Conservation (phyloP, 305 asterid species). For the Fraxinus dipetala region DNA sequence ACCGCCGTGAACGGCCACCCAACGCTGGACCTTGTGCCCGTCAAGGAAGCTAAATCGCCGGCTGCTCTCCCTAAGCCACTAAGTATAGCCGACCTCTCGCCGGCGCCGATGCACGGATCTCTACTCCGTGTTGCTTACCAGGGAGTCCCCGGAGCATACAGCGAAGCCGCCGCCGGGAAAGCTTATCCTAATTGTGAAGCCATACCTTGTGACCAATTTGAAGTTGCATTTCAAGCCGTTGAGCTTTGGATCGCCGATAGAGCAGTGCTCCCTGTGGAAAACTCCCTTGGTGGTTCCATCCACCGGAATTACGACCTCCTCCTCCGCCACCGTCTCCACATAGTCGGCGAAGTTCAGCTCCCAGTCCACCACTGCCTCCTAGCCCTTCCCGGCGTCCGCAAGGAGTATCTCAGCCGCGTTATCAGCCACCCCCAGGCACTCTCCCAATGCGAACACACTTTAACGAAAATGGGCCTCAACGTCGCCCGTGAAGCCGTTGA, state of each 20-base stretch:
- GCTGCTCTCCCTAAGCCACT: constrained; percentile 35
- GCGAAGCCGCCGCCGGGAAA: constrained; percentile 55
- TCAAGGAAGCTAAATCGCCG: constrained; percentile 25
- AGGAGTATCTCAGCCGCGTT: constrained; percentile 38
- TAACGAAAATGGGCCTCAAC: constrained; percentile 39
- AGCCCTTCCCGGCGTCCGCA: constrained; percentile 49
- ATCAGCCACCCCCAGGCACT: constrained; percentile 52
- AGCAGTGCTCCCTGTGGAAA: constrained; percentile 48
- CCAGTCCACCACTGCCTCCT: constrained; percentile 51
- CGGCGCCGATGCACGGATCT: constrained; percentile 49
- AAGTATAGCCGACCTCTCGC: constrained; percentile 41
- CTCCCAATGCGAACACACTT: constrained; percentile 43
- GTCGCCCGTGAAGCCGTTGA: constrained; percentile 45
- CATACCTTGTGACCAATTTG: constrained; percentile 54
- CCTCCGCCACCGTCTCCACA: constrained; percentile 58
- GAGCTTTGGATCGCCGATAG: constrained; percentile 59
- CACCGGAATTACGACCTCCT: constrained; percentile 54
- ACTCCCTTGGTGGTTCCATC: constrained; percentile 51
- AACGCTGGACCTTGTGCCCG: constrained; percentile 37
- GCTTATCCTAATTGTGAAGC: constrained; percentile 55
- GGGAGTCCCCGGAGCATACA: constrained; percentile 52
- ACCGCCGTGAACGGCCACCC: constrained; percentile 45
- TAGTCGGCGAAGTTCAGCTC: constrained; percentile 50
- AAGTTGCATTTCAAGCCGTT: constrained; percentile 51
- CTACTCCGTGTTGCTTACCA: constrained; percentile 49